phyloP scores from a whole-genome alignment of 2,329 filamentous ascomycete genomes.

The Sordariomycetes sp. region DNA sequence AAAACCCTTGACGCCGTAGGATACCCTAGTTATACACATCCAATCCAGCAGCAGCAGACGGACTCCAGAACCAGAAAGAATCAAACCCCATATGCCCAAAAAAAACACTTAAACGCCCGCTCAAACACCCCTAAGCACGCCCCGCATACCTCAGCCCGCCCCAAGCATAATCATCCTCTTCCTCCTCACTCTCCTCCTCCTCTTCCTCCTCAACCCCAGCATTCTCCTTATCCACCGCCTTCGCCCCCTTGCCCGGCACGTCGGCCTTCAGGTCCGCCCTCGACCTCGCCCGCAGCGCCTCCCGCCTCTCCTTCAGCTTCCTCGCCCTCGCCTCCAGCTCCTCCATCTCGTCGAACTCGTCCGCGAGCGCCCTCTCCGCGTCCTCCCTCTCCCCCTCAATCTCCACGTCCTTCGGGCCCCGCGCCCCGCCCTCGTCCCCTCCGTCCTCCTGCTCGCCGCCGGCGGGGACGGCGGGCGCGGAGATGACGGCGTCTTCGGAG shows the following conservation, averaged over 20 bases:
- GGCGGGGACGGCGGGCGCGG: slow-evolving; percentile 55
- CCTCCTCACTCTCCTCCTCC: slow-evolving; percentile 36
- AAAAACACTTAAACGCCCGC: too few species aligned
- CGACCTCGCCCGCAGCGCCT: slow-evolving; percentile 42
- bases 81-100: too few species aligned
- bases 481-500: slow-evolving; percentile 48
- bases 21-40: too few species aligned
- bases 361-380: slow-evolving; percentile 59
- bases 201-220: slow-evolving; percentile 29
- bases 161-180: slow-evolving; percentile 46
- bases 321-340: slow-evolving; percentile 62
- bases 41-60: too few species aligned
- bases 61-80: too few species aligned
- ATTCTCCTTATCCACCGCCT: slow-evolving; percentile 15
- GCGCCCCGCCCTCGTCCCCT: slow-evolving; percentile 31
- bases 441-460: slow-evolving; percentile 44
- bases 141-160: slow-evolving; percentile 34
- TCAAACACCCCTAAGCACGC: not conserved
- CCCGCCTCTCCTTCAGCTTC: slow-evolving; percentile 58
- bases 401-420: slow-evolving; percentile 41
- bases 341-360: slow-evolving; percentile 77
- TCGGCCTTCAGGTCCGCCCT: slow-evolving; percentile 13
- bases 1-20: too few species aligned
- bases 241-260: slow-evolving; percentile 7
- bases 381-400: slow-evolving; percentile 64